Evolutionary conservation across 768 basidiomycete species (phyloP).

Genomic region (Phaeolepiota aurea): DNA sequence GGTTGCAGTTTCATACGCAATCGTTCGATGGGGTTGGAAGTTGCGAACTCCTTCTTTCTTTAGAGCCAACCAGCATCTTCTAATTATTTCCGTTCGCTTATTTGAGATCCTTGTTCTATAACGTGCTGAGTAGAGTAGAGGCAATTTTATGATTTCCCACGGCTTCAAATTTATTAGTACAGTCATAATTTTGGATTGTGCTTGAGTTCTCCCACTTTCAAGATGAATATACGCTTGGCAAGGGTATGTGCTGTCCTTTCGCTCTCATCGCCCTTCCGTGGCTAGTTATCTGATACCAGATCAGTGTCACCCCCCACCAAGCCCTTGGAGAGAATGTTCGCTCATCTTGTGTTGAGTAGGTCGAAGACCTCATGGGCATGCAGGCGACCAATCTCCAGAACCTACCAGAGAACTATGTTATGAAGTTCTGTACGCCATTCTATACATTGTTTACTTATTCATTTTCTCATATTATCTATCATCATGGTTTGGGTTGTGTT

Average conservation of each 20-base stretch:
- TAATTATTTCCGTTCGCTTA: not conserved
- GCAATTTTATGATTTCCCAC: not conserved
- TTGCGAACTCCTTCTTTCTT: not conserved
- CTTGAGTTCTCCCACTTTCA: not conserved
- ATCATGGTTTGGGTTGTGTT: too few species aligned
- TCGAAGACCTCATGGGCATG: constrained; percentile 87
- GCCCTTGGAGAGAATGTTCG: not conserved
- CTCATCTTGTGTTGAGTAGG: constrained; percentile 32
- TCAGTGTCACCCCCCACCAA: not conserved
- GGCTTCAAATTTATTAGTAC: not conserved
- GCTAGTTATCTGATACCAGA: not conserved
- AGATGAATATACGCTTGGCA: not conserved
- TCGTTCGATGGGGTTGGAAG: not conserved
- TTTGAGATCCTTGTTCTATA: not conserved
- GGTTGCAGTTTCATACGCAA: not conserved
- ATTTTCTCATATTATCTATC: not conserved
- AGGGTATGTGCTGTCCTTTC: not conserved
- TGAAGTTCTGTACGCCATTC: constrained; percentile 61
- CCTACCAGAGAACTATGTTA: constrained; percentile 85
- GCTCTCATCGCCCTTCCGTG: not conserved
- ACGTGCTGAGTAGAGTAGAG: not conserved
- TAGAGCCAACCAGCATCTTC: not conserved
- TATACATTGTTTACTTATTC: not conserved
- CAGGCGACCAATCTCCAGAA: constrained; percentile 92
- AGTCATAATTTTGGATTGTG: not conserved